Conservation (phyloP, 306 rosid species). For the Vicia villosa region DNA sequence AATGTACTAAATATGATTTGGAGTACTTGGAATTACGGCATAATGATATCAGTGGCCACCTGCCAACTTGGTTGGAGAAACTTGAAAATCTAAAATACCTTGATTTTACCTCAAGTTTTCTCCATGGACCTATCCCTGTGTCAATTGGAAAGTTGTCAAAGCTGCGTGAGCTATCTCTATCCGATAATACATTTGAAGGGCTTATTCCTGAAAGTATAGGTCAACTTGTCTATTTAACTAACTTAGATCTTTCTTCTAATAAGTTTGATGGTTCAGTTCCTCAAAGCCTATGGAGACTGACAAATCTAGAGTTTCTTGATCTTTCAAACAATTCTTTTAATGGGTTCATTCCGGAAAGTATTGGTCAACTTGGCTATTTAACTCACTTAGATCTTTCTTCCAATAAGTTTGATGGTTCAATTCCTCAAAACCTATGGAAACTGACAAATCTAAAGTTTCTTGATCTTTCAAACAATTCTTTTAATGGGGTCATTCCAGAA, state of each 20-base stretch:
- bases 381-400: not conserved
- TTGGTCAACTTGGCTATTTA: not conserved
- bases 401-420: too few species aligned
- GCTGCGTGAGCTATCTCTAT: too few species aligned
- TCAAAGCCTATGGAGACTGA: not conserved
- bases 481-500: too few species aligned
- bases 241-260: not conserved
- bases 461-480: too few species aligned
- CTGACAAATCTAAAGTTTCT: too few species aligned
- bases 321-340: not conserved
- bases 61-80: constrained; percentile 8
- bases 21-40: too few species aligned
- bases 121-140: not conserved
- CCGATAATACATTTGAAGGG: too few species aligned
- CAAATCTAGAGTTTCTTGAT: fast-evolving
- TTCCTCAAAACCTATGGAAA: too few species aligned
- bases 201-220: too few species aligned
- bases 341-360: not conserved
- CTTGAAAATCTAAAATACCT: not conserved
- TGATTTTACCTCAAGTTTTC: not conserved
- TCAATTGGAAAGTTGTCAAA: not conserved
- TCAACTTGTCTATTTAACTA: too few species aligned
- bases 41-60: not conserved
- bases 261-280: not conserved
- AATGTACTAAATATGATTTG: too few species aligned